Percentiles rank a stretch among this genome's conserved stretches.
These are phyloP conservation scores for Diaporthe velutina DNA, from an alignment of 2,329 filamentous ascomycete species.

Conservation along the genomic window DNA sequence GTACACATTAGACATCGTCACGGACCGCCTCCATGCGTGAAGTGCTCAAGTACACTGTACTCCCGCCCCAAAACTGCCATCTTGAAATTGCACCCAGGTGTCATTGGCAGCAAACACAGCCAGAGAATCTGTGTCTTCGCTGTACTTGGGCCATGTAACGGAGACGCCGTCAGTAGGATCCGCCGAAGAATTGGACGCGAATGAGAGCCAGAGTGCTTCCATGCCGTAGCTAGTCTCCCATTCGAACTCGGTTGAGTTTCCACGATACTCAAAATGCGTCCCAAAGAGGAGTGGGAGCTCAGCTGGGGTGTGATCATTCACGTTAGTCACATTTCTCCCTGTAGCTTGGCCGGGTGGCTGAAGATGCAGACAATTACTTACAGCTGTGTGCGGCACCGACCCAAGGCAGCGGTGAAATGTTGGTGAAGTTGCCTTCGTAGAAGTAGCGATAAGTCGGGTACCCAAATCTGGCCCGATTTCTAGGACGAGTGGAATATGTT, in stretches of 20 bases:
- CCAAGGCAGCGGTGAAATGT: conserved; percentile 42
- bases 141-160: conserved; percentile 17
- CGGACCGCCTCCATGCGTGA: too few relatives aligned
- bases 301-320: background rate
- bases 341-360: background rate
- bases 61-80: background rate
- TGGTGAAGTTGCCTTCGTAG: conserved; percentile 43
- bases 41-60: background rate
- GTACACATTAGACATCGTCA: too few relatives aligned
- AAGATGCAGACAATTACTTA: background rate
- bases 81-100: background rate
- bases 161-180: conserved; percentile 8
- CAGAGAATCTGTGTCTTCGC: background rate
- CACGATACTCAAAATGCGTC: conserved; percentile 18
- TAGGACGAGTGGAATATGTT: background rate
- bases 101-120: conserved; percentile 16
- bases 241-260: conserved; percentile 27
- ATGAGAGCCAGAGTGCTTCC: conserved; percentile 21
- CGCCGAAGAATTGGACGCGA: conserved; percentile 17
- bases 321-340: background rate
- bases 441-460: conserved; percentile 40
- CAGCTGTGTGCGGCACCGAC: conserved; percentile 42
- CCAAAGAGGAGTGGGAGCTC: conserved; percentile 21
- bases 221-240: conserved; percentile 27
- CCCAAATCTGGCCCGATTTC: background rate